Base-by-base conservation (phyloP, 148 eudicot species). In the Limonium bicolor region DNA sequence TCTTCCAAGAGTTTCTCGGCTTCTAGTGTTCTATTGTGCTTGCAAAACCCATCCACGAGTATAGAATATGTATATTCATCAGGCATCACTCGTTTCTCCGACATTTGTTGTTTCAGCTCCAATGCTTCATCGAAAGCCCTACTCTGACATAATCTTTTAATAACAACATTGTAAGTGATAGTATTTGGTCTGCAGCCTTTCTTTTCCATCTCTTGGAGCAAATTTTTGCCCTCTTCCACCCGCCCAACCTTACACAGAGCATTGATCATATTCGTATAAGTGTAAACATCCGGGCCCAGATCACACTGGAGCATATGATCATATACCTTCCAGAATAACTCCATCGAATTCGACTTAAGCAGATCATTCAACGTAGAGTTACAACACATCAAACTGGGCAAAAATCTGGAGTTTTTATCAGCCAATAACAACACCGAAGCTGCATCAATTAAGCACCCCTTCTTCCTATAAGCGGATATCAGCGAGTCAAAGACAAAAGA, bases 201-300 rank as follows among this genome's bases (percentile, higher is more conserved):
- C 31, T 54, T 58, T 21, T 50, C 76, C 96, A 87, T 87, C 59
- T 76, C 78, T 16, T 19, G 27, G 50, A 87, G 59, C 37, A 79
- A 46, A 53, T 45, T 58, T 59, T 56, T 71, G 15, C 69, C 82
- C 51, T 71, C 78, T 33, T 45, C 41, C 50, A 66, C 78, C 55
- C 69, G 73, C 41, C 96, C 94, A 62, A 64, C 67, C 60, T 66
- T 79, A 64, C 78, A 71, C 27, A 74, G 43, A 41, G 78, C 96
- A 37, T 43, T 77, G 51, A 87, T 87, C 62, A 79, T 50, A 70
- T 25, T 71, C 7, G 69, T 62, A 29, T 83, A 79, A 51, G 86
- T 83, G 46, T 76, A 77, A 31, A 64, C 70, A 69, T 83, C 86
- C 47, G 66, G 63, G 33, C 55, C 59, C 14, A 82, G 42, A 12